These are phyloP conservation scores for Ophiostoma piceae DNA, from an alignment of 2,329 filamentous ascomycete species.

Conservation along the genomic window DNA sequence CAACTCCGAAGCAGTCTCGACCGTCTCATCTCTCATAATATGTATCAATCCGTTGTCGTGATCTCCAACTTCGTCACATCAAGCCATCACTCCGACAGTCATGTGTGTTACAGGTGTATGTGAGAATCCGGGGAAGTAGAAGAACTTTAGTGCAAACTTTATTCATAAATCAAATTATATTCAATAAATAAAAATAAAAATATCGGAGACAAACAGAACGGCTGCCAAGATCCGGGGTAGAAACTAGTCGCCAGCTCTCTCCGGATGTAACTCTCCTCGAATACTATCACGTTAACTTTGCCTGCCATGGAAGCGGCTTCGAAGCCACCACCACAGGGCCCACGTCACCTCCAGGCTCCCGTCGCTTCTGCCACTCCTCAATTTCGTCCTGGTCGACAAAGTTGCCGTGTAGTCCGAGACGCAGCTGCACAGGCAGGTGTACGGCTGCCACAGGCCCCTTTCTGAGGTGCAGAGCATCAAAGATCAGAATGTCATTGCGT, in stretches of 20 bases:
- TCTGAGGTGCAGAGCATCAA: conserved; percentile 38
- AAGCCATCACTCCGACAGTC: not conserved
- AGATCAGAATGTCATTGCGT: conserved; percentile 42
- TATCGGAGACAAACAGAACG: not conserved
- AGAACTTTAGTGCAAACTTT: not conserved
- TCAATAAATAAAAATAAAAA: not conserved
- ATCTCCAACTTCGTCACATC: not conserved
- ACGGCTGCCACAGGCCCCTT: conserved; percentile 39
- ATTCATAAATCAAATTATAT: not conserved
- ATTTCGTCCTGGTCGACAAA: conserved; percentile 41
- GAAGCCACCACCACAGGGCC: conserved; percentile 37
- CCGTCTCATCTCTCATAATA: not conserved
- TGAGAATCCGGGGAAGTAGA: not conserved
- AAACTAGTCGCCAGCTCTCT: not conserved
- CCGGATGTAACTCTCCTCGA: not conserved
- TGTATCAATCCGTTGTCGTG: not conserved
- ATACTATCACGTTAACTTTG: conserved; percentile 11
- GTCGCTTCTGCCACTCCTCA: conserved; percentile 39
- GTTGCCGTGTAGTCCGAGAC: conserved; percentile 41
- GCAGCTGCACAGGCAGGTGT: conserved; percentile 40
- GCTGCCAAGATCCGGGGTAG: not conserved
- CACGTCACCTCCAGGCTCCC: conserved; percentile 36
- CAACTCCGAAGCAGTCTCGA: not conserved
- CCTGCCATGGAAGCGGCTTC: conserved; percentile 40
- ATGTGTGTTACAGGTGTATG: not conserved